Base-by-base conservation (phyloP, 768 basidiomycete species). In the Pleurotus citrinopileatus region DNA sequence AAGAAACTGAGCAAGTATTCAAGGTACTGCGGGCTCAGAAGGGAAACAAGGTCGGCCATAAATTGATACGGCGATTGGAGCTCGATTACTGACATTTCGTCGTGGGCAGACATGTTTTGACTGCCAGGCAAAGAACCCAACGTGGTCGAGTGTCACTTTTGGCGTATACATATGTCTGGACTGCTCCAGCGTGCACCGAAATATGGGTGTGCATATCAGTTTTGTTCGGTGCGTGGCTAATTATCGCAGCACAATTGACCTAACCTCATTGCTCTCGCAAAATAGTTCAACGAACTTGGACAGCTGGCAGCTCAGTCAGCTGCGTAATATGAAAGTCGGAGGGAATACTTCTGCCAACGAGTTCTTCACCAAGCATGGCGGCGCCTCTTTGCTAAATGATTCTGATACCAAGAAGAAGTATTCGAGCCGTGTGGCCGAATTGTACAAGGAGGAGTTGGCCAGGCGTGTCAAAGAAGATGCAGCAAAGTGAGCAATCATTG, bases 91-190 rank as follows among this genome's bases (percentile, higher is more conserved):
- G 26, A 53, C n/a, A 53, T 22, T 51, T 17, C 34, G 28, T 17
- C 20, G 40, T 42, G 1, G 27, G 45, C 65, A 92, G 90, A 76
- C 80, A 65, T 98, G 96, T 73, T 97, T 97, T 63, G 96, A 98
- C 69, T 98, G 96, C 68, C 81, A 82, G 63, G 94, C 95, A 43
- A 87, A 94, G 63, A 97, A 97, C 72, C 96, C 96, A 42, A 97
- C 94, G 27, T 98, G 96, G 97, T 87, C 94, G 3, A 94, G 92
- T 57, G 93, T 97, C 19, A 95, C 94, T 0, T 99, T 89, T 66
- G 96, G 93, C 28, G 86, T 98, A 12, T 98, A 98, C 71, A 94
- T 99, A 65, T 99, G 97, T 66, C 76, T 98, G 27, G 95, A 99
- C 55, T 99, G 97, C 77, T 98, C 96, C 3, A 90, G 89, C 60